These are phyloP conservation scores for Blumeriella jaapii DNA, from an alignment of 2,329 filamentous ascomycete species.

Conservation along the genomic window DNA sequence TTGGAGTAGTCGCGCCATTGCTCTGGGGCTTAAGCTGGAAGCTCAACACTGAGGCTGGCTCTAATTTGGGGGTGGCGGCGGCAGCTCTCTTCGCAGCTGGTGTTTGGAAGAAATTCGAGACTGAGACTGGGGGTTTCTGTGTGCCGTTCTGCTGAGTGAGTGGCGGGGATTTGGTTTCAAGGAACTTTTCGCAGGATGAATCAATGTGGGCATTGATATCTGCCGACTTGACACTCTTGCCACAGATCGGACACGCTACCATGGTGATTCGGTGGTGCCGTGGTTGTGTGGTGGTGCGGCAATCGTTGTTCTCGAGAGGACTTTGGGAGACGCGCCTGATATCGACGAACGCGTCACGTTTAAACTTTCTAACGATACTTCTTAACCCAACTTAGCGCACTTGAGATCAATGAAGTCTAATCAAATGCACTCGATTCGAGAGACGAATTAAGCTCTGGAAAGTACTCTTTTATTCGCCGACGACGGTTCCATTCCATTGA, in stretches of 20 bases:
- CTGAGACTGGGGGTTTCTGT: slow-evolving; percentile 33
- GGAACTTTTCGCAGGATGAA: slow-evolving; percentile 59
- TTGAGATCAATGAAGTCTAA: too few relatives aligned
- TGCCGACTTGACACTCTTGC: slow-evolving; percentile 55
- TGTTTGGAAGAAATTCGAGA: slow-evolving; percentile 50
- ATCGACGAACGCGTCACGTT: slow-evolving; percentile 7
- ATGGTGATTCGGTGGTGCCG: slow-evolving; percentile 12
- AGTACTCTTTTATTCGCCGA: too few relatives aligned
- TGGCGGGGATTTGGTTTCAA: slow-evolving; percentile 38
- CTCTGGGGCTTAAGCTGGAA: slow-evolving; percentile 27
- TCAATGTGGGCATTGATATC: slow-evolving; percentile 90
- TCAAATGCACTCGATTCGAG: too few relatives aligned
- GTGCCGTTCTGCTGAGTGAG: slow-evolving; percentile 30
- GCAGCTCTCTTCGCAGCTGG: slow-evolving; percentile 43
- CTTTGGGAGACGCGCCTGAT: neutral
- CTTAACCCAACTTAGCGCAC: too few relatives aligned
- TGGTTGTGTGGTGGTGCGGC: neutral
- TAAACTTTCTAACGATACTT: too few relatives aligned
- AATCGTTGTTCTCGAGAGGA: neutral
- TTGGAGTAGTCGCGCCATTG: slow-evolving; percentile 16
- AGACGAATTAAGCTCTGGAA: too few relatives aligned
- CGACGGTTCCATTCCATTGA: too few relatives aligned
- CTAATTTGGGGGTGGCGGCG: slow-evolving; percentile 22
- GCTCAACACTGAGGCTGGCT: slow-evolving; percentile 27
- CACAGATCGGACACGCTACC: slow-evolving; percentile 75